A percentile compares a stretch with the other conserved stretches of the same genome.
phyloP scores from a whole-genome alignment of 2,329 filamentous ascomycete genomes.

The Blastomyces percursus region DNA sequence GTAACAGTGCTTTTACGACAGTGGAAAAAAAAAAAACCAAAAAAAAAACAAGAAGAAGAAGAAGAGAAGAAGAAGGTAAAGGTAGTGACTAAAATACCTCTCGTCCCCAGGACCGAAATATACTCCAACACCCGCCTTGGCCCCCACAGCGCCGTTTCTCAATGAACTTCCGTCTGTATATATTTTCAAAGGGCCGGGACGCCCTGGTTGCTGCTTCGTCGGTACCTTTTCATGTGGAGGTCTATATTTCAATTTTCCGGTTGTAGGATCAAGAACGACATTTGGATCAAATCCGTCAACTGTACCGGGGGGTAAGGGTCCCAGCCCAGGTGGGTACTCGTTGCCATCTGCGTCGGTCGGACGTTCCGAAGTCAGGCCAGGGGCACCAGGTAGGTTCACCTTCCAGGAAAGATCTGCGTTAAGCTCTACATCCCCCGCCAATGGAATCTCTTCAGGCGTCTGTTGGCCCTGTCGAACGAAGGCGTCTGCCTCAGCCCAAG shows the following conservation, averaged over 20 bases:
- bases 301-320: conserved; percentile 44
- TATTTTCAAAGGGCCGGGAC: conserved; percentile 45
- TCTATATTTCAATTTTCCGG: conserved; percentile 47
- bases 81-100: conserved; percentile 34
- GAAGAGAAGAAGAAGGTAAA: no score
- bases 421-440: neutral
- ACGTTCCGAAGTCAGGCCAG: conserved; percentile 32
- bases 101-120: conserved; percentile 51
- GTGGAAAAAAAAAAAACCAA: neutral
- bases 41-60: no score
- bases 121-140: conserved; percentile 52
- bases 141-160: conserved; percentile 45
- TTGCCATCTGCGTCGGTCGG: conserved; percentile 35
- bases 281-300: conserved; percentile 53
- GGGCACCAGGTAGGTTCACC: conserved; percentile 14
- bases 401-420: neutral
- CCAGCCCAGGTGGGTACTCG: conserved; percentile 43
- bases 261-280: conserved; percentile 43
- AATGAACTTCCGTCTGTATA: conserved; percentile 55
- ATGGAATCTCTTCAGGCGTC: conserved; percentile 1
- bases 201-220: conserved; percentile 36
- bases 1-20: neutral
- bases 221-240: conserved; percentile 39
- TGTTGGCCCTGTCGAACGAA: conserved; percentile 46
- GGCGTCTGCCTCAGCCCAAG: conserved; percentile 60